Percentiles rank a stretch among this genome's conserved stretches.
These are phyloP conservation scores for Scleroderma bovista DNA, from an alignment of 768 basidiomycete species.

Conservation along the genomic window DNA sequence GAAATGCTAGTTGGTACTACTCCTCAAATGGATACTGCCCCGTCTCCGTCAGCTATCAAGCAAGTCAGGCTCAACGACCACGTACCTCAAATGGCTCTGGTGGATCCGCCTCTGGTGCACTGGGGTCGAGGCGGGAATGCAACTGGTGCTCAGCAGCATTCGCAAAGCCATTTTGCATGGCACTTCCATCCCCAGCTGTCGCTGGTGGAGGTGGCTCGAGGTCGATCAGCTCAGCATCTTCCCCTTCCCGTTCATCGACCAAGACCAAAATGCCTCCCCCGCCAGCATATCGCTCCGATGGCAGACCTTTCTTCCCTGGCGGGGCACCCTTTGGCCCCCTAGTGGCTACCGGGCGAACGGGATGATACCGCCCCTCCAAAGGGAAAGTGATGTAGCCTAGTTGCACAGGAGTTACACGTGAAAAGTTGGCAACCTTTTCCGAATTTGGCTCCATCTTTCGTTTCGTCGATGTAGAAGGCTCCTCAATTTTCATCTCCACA, in stretches of 20 bases:
- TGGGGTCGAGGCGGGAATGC: conserved; percentile 68
- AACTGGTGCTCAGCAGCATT: conserved; percentile 22
- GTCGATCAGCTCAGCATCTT: conserved; percentile 71
- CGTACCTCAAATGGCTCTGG: conserved; percentile 84
- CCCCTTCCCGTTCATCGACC: conserved; percentile 63
- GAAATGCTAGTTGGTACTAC: conserved; percentile 19
- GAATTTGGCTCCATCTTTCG: conserved; percentile 71
- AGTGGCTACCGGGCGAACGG: conserved; percentile 72
- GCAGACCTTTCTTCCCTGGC: conserved; percentile 27
- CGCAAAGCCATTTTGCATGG: conserved; percentile 23
- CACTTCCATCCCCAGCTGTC: conserved; percentile 21
- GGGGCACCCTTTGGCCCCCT: conserved; percentile 31
- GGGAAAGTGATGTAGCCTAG: conserved; percentile 83
- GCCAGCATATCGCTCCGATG: conserved; percentile 61
- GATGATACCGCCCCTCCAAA: conserved; percentile 73
- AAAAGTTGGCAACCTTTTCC: conserved; percentile 80
- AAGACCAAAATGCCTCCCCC: conserved; percentile 89
- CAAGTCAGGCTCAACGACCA: conserved; percentile 8
- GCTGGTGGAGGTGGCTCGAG: conserved; percentile 40
- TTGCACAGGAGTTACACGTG: conserved; percentile 88
- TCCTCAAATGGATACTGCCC: conserved; percentile 71
- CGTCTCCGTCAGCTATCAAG: conserved; percentile 15
- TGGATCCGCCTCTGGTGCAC: conserved; percentile 63
- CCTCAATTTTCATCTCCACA: conserved; percentile 76
- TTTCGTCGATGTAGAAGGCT: conserved; percentile 45